Evolutionary conservation across 2,329 filamentous ascomycete species (phyloP).

Genomic region (Diplodia scrobiculata): DNA sequence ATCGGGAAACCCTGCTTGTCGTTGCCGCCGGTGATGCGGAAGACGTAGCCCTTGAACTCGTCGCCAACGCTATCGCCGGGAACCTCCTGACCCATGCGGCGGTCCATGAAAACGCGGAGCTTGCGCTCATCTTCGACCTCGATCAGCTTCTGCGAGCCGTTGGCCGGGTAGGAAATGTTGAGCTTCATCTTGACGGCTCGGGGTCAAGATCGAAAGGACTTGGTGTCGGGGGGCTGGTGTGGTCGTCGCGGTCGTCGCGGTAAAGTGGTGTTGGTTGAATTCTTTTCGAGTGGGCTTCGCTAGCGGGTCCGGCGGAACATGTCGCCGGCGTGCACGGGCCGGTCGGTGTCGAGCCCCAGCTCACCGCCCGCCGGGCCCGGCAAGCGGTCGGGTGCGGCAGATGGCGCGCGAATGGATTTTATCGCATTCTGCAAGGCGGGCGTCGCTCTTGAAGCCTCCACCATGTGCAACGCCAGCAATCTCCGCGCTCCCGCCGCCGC

Average conservation of each 20-base stretch:
- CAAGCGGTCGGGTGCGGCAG: conserved; percentile 20
- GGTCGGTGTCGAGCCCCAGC: not conserved
- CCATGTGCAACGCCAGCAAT: conserved; percentile 24
- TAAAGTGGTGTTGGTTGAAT: conserved; percentile 23
- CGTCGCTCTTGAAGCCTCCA: conserved; percentile 20
- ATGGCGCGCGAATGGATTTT: conserved; percentile 21
- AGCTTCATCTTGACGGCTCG: conserved; percentile 65
- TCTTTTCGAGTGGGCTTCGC: conserved; percentile 27
- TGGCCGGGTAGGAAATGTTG: conserved; percentile 89
- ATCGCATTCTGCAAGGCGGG: conserved; percentile 21
- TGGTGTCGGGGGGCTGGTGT: conserved; percentile 18
- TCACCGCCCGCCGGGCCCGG: conserved; percentile 2
- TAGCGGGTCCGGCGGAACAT: conserved; percentile 26
- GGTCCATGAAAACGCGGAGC: conserved; percentile 98
- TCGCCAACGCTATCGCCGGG: conserved; percentile 92
- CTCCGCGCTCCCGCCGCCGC: conserved; percentile 17
- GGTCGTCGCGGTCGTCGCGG: conserved; percentile 29
- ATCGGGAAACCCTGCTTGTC: conserved; percentile 99
- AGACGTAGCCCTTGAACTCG: conserved; percentile 99
- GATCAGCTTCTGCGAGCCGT: conserved; percentile 99
- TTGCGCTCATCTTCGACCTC: conserved; percentile 99
- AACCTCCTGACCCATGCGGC: conserved; percentile 93
- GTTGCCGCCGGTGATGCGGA: conserved; percentile 99
- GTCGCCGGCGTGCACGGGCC: not conserved
- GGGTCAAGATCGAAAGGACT: conserved; percentile 29